Conservation (phyloP, 2,329 filamentous ascomycete genomes). For the Trichoderma afroharzianum region DNA sequence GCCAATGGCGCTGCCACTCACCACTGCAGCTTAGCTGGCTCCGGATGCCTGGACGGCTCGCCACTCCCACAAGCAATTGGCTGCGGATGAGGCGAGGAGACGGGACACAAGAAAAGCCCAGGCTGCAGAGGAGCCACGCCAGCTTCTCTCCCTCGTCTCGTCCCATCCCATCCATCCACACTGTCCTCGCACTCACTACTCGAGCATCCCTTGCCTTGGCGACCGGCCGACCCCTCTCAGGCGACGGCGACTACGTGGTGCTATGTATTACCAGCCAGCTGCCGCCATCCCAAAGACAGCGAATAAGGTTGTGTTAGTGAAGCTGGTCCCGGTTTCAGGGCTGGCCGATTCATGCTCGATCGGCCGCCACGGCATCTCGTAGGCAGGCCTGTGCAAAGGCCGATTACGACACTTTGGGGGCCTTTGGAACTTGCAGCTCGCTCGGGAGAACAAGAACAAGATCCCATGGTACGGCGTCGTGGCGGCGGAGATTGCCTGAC, state of each 20-base stretch:
- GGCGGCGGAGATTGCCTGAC: neutral
- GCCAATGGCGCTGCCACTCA: neutral
- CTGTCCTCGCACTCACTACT: neutral
- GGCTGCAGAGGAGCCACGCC: slow-evolving; percentile 16
- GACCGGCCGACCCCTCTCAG: neutral
- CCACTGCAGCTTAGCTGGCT: neutral
- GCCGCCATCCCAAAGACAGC: neutral
- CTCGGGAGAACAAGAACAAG: neutral
- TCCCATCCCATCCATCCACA: neutral
- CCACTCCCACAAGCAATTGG: neutral
- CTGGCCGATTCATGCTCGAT: slow-evolving; percentile 4
- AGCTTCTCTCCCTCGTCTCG: neutral
- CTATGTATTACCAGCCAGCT: neutral
- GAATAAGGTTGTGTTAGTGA: slow-evolving; percentile 4
- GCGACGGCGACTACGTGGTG: neutral
- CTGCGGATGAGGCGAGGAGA: slow-evolving; percentile 2
- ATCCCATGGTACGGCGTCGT: neutral
- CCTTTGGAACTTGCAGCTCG: neutral
- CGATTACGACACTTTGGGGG: neutral
- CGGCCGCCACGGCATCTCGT: neutral
- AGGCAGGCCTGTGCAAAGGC: neutral
- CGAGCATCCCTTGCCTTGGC: neutral
- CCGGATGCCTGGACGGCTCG: slow-evolving; percentile 6
- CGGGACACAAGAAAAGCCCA: neutral
- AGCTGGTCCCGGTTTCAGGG: neutral